Conservation (phyloP, 2,329 filamentous ascomycete genomes). For the Hymenoscyphus infarciens region DNA sequence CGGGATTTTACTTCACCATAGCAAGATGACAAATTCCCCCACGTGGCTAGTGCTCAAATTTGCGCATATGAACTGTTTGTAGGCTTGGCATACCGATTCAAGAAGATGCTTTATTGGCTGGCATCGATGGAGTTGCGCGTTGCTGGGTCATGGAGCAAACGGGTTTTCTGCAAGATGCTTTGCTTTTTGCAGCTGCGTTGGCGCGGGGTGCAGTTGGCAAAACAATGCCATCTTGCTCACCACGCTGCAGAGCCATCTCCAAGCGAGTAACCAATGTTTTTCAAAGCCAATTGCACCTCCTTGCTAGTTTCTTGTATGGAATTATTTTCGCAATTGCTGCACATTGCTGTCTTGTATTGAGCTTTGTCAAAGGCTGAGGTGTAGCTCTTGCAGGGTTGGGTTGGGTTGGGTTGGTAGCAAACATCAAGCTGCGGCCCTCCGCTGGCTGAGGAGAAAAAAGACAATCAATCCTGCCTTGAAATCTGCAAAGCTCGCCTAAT, state of each 20-base stretch:
- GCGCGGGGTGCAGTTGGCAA: not conserved
- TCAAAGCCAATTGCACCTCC: not conserved
- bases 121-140: not conserved
- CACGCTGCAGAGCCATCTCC: not conserved
- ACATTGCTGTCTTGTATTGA: not conserved
- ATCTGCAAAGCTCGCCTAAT: not conserved
- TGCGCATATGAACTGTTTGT: not conserved
- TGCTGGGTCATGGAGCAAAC: not conserved
- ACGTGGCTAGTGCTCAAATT: not conserved
- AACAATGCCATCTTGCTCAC: not conserved
- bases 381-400: not conserved
- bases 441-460: not conserved
- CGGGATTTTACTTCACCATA: not conserved
- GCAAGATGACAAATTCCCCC: no score
- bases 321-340: not conserved
- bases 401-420: not conserved
- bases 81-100: not conserved
- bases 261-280: not conserved
- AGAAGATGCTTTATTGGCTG: not conserved
- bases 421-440: not conserved
- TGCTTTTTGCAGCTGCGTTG: not conserved
- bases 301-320: not conserved
- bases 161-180: not conserved
- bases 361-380: not conserved
- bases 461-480: not conserved